Conservation (phyloP, 2,329 filamentous ascomycete genomes). For the Colletotrichum kahawae region DNA sequence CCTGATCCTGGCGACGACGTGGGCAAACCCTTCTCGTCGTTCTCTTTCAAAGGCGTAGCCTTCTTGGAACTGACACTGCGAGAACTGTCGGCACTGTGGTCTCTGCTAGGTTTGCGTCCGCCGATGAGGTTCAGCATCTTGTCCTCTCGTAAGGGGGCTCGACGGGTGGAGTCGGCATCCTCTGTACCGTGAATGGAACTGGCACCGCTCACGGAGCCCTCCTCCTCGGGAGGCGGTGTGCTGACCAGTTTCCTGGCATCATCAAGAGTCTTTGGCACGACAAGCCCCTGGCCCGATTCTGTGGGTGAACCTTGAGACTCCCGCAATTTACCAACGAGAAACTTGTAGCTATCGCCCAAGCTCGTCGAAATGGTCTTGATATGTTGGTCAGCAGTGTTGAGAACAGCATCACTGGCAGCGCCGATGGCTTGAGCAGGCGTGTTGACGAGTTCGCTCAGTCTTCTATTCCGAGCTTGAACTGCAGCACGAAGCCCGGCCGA, state of each 20-base stretch:
- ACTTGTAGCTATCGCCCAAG: conserved; percentile 90
- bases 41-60: conserved; percentile 52
- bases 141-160: conserved; percentile 55
- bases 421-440: conserved; percentile 82
- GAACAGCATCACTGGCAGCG: conserved; percentile 81
- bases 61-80: conserved; percentile 68
- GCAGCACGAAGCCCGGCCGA: conserved; percentile 45
- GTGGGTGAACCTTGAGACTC: conserved; percentile 62
- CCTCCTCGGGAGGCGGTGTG: conserved; percentile 69
- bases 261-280: conserved; percentile 87
- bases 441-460: conserved; percentile 86
- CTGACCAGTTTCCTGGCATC: conserved; percentile 90
- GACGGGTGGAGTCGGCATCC: conserved; percentile 35
- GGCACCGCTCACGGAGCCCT: conserved; percentile 62
- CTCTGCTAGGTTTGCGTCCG: conserved; percentile 65
- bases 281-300: conserved; percentile 50
- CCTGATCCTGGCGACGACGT: conserved; percentile 16
- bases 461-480: conserved; percentile 68
- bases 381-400: conserved; percentile 88
- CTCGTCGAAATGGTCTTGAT: conserved; percentile 92
- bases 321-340: conserved; percentile 85
- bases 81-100: conserved; percentile 78
- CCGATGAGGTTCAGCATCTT: conserved; percentile 74
- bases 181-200: conserved; percentile 54
- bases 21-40: conserved; percentile 39